These are phyloP conservation scores for Danielozyma ontarioensis DNA, from an alignment of 805 yeast species.

Conservation along the genomic window DNA sequence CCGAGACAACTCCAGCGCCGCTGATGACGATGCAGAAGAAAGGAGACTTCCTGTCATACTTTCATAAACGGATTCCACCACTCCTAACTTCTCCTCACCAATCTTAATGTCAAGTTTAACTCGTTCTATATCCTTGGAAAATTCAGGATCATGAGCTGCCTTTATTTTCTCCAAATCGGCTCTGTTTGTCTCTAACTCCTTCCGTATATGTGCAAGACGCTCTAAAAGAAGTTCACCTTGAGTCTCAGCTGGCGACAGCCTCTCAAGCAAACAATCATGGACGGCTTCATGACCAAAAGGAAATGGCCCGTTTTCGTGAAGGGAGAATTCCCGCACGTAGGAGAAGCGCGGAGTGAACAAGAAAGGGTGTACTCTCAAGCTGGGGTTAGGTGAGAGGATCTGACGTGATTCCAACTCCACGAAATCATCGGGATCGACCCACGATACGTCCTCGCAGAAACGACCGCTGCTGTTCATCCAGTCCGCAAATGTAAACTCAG, in stretches of 20 bases:
- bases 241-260: slow-evolving; percentile 49
- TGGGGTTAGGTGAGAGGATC: slow-evolving; percentile 35
- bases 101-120: slow-evolving; percentile 1
- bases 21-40: not conserved
- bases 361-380: slow-evolving; percentile 42
- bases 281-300: slow-evolving; percentile 61
- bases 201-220: slow-evolving; percentile 9
- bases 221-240: slow-evolving; percentile 41
- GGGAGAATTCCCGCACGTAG: slow-evolving; percentile 50
- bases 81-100: slow-evolving; percentile 16
- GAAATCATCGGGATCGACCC: slow-evolving; percentile 78
- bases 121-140: slow-evolving; percentile 3
- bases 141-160: slow-evolving; percentile 2
- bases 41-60: slow-evolving; percentile 9
- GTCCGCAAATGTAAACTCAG: too few species aligned
- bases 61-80: slow-evolving; percentile 20
- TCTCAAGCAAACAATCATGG: slow-evolving; percentile 61
- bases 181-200: slow-evolving; percentile 9
- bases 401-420: slow-evolving; percentile 58
- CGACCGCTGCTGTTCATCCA: too few species aligned
- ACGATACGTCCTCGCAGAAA: slow-evolving; percentile 17
- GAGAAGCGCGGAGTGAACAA: slow-evolving; percentile 53
- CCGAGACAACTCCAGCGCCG: slow-evolving; percentile 4
- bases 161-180: slow-evolving; percentile 15
- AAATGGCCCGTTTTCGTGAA: slow-evolving; percentile 39